Base-by-base conservation (phyloP, 2,329 filamentous ascomycete species). In the Aspergillus quadrilineatus region DNA sequence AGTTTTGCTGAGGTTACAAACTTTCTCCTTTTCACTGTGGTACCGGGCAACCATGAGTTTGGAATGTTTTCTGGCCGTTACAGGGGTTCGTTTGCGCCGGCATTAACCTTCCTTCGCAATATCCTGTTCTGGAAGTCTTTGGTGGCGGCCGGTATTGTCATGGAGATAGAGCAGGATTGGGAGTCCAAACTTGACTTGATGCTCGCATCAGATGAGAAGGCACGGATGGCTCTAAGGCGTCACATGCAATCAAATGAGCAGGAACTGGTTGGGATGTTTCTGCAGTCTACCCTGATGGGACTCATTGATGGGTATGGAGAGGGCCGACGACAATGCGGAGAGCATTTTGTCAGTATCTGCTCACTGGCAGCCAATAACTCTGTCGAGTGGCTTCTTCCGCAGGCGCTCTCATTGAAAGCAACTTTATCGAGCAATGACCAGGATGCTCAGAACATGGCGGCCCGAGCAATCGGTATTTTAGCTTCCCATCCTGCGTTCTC, bases 131-230 rank as follows among this genome's bases (percentile, higher is more conserved):
- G 82, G 62, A 77, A 84, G 66, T 84, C 85, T 41, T 72, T 87
- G 28, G 65, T 65, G 14, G 69, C 74, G 10, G 76, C 77, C 10
- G 67, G 71, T 0, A 73, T 80, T 12, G 68, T 71, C 3, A 70
- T 81, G 26, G 80, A 82, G 8, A 71, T 91, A 26, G 88, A 93
- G 63, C 85, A 88, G 45, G 89, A 93, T 60, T 97, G 94, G 94
- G 89, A 92, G 69, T 81, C 87, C 45, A 88, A 89, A 63, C 79
- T 97, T 2, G 89, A 92, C 63, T 84, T 86, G 1, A 80, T 88
- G 6, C 79, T 94, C 30, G 82, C 85, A 41, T 89, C 87, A 4
- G 89, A 93, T 66, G 80, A 88, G 56, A 76, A 80, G 45, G 85
- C 85, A 9, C 82, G 90, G 41, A 73, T 80, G 28, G 80, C 80